Evolutionary conservation across 2,329 filamentous ascomycete species (phyloP), one percentile per base, ranked within the genome.

Genomic region (Clarireedia monteithiana): DNA sequence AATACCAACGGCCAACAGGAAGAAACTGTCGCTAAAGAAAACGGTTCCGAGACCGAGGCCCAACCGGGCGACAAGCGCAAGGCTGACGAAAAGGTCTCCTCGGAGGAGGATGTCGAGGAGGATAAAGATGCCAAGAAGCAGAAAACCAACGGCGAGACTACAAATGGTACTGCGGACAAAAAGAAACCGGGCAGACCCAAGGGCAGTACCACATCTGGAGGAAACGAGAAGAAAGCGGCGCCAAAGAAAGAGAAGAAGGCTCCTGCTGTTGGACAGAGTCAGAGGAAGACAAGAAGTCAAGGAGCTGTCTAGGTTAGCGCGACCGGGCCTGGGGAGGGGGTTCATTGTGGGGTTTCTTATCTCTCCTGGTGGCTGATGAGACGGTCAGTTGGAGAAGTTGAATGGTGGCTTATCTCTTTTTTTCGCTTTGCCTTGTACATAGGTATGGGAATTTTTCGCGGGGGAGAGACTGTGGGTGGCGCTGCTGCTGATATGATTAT

Each of bases 221-320:
- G 15, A 58, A 58, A 26, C 51, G 60, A 15, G 58, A 56, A 5
- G 53, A 60, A 60, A 27, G 50, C 45, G 2, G 30, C 30, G 30
- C 30, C 30, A 34, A 63, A 64, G 55, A 68, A 67, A 53, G 65
- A 67, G 49, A 69, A 67, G 58, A 67, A 67, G 38, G 53, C 45
- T 23, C 62, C 65, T 39, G 55, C 59, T 48, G 59, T 63, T 40
- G 67, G 67, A 15, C 52, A 48, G 39, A 62, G 63, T 15, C 57
- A 63, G 39, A 59, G 67, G 23, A 62, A 62, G 59, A 69, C 67
- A 9, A 59, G 66, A 44, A 69, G 67, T 45, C 67, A 69, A 45
- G 62, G 61, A 10, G 55, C 54, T 20, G 55, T 42, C 10, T 34
- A 34, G 30, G 4, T 34, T 34, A 10, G 30, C 30, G 30, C 10